Base-by-base conservation (phyloP, 257 asterid species). In the Nicotiana paniculata region DNA sequence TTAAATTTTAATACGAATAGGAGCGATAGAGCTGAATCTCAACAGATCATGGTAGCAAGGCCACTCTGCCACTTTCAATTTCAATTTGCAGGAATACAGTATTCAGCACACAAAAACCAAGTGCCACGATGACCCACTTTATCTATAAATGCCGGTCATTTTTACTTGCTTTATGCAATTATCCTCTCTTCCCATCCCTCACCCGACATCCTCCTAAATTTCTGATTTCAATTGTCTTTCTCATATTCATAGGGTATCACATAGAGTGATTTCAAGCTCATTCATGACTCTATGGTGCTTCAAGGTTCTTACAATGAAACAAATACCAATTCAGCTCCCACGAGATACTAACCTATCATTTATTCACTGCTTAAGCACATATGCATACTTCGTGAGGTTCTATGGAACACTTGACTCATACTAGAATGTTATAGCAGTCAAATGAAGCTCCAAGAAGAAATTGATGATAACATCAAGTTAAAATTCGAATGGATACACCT, bases 41-140 rank as follows among this genome's bases (percentile, higher is more conserved):
- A 24, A 13, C 46, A 37, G 13, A 72, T 4, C 39, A 4, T 72
- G 59, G 39, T 46, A 72, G 15, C 37, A 72, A 72, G 59, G 12
- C 54, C 79, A 72, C 61, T 24, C 59, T 46, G 61, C 39, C 61
- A 46, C 37, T 46, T 46, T 1, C 37, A 24, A 48, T 13, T 46
- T 2, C 37, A 46, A 48, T 75, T 75, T 75, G 46, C 63, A 51
- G 26, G 43, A 51, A 17, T 51, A 48, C 26, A 26, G 39, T 26
- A 51, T 28, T 51, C 26, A 16, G 28, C 21, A 15, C 21, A 74
- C 79, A 7, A 26, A 65, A 75, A 75, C 63, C 63, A 51, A 74
- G 63, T 75, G 12, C 79, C 62, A 75, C 79, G 9, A 51, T 57
- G 33, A 53, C 15, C 79, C 79, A 48, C 79, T 48, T 74, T 74